Evolutionary conservation across 2,329 filamentous ascomycete genomes (phyloP).

Genomic region (Scytalidium sp.): DNA sequence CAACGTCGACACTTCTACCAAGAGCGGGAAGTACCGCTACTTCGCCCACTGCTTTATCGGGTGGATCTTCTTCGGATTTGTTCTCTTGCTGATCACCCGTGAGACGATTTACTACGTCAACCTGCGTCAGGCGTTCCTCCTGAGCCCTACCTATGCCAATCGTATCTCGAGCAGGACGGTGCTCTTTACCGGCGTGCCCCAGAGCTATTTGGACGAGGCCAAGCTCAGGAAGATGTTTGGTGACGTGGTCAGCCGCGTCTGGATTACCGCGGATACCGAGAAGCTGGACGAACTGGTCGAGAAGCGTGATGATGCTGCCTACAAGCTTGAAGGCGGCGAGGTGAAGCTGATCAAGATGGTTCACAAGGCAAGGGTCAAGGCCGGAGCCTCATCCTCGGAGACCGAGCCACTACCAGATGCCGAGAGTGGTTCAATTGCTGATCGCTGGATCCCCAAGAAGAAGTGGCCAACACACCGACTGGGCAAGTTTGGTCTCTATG

Average conservation of each 20-base stretch:
- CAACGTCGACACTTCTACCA: slow-evolving; percentile 61
- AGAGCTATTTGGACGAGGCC: slow-evolving; percentile 72
- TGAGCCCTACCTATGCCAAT: slow-evolving; percentile 79
- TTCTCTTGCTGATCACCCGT: slow-evolving; percentile 83
- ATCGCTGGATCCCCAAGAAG: slow-evolving; percentile 70
- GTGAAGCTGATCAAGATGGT: slow-evolving; percentile 79
- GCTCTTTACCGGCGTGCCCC: slow-evolving; percentile 81
- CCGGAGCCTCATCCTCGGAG: slow-evolving; percentile 40
- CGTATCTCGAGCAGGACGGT: slow-evolving; percentile 89
- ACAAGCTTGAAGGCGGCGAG: slow-evolving; percentile 83
- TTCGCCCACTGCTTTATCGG: slow-evolving; percentile 80
- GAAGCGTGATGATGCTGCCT: slow-evolving; percentile 74
- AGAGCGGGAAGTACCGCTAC: slow-evolving; percentile 56
- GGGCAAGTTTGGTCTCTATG: slow-evolving; percentile 66
- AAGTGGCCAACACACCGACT: slow-evolving; percentile 74
- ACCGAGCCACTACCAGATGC: slow-evolving; percentile 47
- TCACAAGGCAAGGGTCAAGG: slow-evolving; percentile 69
- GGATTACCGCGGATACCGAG: slow-evolving; percentile 76
- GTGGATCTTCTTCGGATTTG: slow-evolving; percentile 82
- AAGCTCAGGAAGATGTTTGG: slow-evolving; percentile 80
- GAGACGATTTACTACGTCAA: slow-evolving; percentile 93
- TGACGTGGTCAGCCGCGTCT: slow-evolving; percentile 75
- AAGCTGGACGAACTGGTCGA: slow-evolving; percentile 78
- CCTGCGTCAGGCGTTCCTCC: slow-evolving; percentile 84
- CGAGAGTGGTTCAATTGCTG: slow-evolving; percentile 69